A percentile compares a stretch with the other conserved stretches of the same genome.
Conservation (phyloP, 169 alveolate genomes). For the Babesia caballi region DNA sequence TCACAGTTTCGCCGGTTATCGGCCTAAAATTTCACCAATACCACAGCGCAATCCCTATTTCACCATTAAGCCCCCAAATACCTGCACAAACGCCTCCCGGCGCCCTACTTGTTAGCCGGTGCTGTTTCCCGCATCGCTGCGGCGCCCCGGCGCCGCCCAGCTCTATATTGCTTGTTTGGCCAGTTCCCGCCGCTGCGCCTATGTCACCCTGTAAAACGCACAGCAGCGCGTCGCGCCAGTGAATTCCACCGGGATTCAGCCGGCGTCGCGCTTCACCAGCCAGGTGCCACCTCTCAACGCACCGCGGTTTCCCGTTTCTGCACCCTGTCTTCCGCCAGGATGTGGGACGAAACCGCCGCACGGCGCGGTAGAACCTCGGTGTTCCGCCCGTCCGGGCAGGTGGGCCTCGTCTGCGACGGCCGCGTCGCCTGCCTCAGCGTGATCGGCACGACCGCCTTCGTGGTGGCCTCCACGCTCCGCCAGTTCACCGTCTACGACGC, state of each 20-base stretch:
- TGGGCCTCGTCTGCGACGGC: constrained; percentile 59
- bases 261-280: background rate
- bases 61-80: too few species aligned
- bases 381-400: constrained; percentile 59
- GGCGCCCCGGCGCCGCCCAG: too few species aligned
- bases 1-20: too few species aligned
- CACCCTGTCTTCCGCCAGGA: background rate
- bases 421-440: constrained; percentile 29
- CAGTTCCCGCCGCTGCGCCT: background rate
- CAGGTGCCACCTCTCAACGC: too few species aligned
- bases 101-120: too few species aligned
- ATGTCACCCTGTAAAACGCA: background rate
- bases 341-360: constrained; percentile 21
- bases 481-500: constrained; percentile 61
- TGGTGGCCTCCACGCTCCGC: constrained; percentile 37
- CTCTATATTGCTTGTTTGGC: too few species aligned
- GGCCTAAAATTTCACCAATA: too few species aligned
- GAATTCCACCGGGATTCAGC: background rate
- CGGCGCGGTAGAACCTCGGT: constrained; percentile 42
- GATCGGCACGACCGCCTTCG: constrained; percentile 45
- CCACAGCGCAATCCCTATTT: too few species aligned
- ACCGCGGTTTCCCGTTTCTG: too few species aligned
- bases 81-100: too few species aligned
- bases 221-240: background rate
- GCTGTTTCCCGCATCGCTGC: too few species aligned